Conservation (phyloP, 1,284 basidiomycete species). For the Hypsizygus ulmarius region DNA sequence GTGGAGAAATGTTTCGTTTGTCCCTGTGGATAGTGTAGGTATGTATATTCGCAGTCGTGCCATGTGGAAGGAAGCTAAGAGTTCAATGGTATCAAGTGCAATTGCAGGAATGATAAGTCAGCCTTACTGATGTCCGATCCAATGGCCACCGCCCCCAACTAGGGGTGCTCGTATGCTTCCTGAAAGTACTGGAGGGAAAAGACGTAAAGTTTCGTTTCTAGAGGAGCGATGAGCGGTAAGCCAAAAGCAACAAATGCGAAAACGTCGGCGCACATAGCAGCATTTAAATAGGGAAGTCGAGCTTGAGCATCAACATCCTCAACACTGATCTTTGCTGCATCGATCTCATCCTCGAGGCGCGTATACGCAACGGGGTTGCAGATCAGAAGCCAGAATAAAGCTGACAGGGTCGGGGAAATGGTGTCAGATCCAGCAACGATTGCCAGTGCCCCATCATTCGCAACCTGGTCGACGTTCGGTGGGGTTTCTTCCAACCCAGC, state of each 20-base stretch:
- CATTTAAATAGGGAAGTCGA: constrained; percentile 29
- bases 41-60: constrained; percentile 35
- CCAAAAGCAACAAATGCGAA: too few species aligned
- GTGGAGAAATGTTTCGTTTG: constrained; percentile 38
- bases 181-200: constrained; percentile 37
- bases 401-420: constrained; percentile 27
- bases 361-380: constrained; percentile 25
- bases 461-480: constrained; percentile 22
- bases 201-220: constrained; percentile 41
- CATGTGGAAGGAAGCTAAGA: constrained; percentile 39
- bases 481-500: constrained; percentile 22
- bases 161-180: constrained; percentile 31
- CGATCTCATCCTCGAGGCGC: constrained; percentile 26
- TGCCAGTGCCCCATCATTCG: constrained; percentile 30
- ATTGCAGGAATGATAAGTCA: background rate
- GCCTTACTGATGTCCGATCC: constrained; percentile 26
- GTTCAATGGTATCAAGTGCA: background rate
- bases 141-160: constrained; percentile 30
- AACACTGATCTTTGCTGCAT: constrained; percentile 19
- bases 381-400: constrained; percentile 28
- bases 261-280: constrained; percentile 24
- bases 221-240: too few species aligned
- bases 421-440: constrained; percentile 40
- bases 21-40: constrained; percentile 41
- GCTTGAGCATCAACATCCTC: constrained; percentile 19